These are phyloP conservation scores for Rauvolfia tetraphylla DNA, from an alignment of 257 asterid species.

Conservation along the genomic window DNA sequence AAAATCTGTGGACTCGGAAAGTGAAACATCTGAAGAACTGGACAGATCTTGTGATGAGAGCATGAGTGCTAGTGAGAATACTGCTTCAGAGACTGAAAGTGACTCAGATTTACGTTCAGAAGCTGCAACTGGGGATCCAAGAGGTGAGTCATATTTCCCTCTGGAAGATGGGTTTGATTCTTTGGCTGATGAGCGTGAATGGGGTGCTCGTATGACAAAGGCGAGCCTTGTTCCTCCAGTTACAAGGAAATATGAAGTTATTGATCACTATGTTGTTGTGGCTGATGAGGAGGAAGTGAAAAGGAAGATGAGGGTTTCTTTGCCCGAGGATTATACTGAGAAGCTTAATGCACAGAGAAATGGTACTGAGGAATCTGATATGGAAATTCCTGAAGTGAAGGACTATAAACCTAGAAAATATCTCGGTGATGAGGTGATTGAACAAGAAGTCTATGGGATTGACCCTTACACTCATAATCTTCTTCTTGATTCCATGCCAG, in stretches of 20 bases:
- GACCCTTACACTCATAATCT: constrained; percentile 98
- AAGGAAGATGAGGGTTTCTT: constrained; percentile 91
- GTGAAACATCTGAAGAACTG: constrained; percentile 81
- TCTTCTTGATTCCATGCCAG: constrained; percentile 98
- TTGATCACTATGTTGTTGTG: constrained; percentile 82
- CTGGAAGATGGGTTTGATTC: constrained; percentile 80
- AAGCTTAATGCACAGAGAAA: constrained; percentile 75
- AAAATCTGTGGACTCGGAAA: constrained; percentile 68
- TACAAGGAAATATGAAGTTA: constrained; percentile 89
- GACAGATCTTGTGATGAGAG: constrained; percentile 72
- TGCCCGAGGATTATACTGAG: constrained; percentile 91
- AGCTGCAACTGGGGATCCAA: constrained; percentile 53
- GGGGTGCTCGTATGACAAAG: constrained; percentile 99
- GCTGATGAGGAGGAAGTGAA: constrained; percentile 95
- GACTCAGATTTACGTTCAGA: constrained; percentile 59
- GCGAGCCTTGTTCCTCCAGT: constrained; percentile 97
- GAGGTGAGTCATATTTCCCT: constrained; percentile 48
- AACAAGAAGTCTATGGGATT: constrained; percentile 98
- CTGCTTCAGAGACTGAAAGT: constrained; percentile 90
- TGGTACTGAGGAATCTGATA: constrained; percentile 98
- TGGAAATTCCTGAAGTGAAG: constrained; percentile 98
- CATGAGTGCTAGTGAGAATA: constrained; percentile 56
- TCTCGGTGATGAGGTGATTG: constrained; percentile 88
- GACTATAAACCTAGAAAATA: constrained; percentile 86
- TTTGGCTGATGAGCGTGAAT: constrained; percentile 88